Conservation (phyloP, 768 basidiomycete genomes). For the Gymnopilus dilepis region DNA sequence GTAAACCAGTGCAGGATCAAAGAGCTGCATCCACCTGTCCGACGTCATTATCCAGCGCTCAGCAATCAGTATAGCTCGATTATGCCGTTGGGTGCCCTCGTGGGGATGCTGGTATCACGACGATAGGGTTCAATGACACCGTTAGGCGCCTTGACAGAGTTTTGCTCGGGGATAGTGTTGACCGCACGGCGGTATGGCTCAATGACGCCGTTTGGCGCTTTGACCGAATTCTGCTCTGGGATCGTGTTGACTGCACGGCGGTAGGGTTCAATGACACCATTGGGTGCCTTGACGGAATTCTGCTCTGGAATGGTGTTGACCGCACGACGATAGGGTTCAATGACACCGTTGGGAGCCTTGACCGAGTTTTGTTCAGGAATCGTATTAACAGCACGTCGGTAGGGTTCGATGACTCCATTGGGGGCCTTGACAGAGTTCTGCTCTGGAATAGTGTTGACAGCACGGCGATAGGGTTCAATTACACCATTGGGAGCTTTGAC, state of each 20-base stretch:
- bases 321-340: slow-evolving; percentile 31
- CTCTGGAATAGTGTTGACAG: slow-evolving; percentile 32
- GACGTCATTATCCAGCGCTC: background rate
- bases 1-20: background rate
- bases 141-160: slow-evolving; percentile 35
- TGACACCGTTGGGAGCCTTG: slow-evolving; percentile 32
- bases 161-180: slow-evolving; percentile 36
- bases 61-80: slow-evolving; percentile 27
- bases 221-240: slow-evolving; percentile 32
- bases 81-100: slow-evolving; percentile 28
- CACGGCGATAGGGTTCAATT: slow-evolving; percentile 30
- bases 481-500: slow-evolving; percentile 40
- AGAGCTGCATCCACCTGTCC: background rate
- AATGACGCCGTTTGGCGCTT: slow-evolving; percentile 31
- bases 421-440: slow-evolving; percentile 39
- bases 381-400: slow-evolving; percentile 17
- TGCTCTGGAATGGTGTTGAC: slow-evolving; percentile 34
- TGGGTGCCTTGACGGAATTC: slow-evolving; percentile 35
- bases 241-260: slow-evolving; percentile 16
- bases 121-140: slow-evolving; percentile 8
- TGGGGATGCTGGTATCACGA: slow-evolving; percentile 3
- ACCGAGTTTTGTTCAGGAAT: slow-evolving; percentile 35
- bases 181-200: slow-evolving; percentile 29
- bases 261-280: slow-evolving; percentile 35
- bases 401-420: slow-evolving; percentile 34